phyloP scores from a whole-genome alignment of 768 basidiomycete species.

The Tylopilus felleus region DNA sequence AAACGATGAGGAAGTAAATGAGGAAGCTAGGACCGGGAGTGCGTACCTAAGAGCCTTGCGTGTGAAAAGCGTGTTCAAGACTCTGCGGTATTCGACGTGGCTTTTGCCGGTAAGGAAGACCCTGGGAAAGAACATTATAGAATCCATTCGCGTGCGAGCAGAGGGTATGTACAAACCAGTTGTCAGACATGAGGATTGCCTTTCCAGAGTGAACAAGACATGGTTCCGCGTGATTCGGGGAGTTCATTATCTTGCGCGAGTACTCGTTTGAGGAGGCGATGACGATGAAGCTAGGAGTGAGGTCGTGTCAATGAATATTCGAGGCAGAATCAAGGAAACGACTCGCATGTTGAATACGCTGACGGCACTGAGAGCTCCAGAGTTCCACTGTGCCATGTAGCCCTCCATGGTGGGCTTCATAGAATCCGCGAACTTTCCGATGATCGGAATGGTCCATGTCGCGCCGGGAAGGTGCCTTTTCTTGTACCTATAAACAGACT shows the following conservation, averaged over 20 bases:
- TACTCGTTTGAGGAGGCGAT: slow-evolving; percentile 94
- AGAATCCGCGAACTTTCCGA: slow-evolving; percentile 94
- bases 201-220: slow-evolving; percentile 93
- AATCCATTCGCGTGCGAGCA: not conserved
- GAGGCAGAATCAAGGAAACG: not conserved
- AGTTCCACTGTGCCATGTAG: slow-evolving; percentile 91
- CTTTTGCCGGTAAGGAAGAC: slow-evolving; percentile 95
- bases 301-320: slow-evolving; percentile 6
- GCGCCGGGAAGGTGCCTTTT: slow-evolving; percentile 86
- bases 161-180: slow-evolving; percentile 59
- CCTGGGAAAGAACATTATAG: slow-evolving; percentile 42
- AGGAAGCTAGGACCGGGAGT: not conserved
- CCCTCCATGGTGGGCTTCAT: slow-evolving; percentile 87
- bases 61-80: slow-evolving; percentile 89
- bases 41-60: slow-evolving; percentile 85
- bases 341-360: slow-evolving; percentile 98
- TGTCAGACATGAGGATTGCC: slow-evolving; percentile 75
- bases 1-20: not conserved
- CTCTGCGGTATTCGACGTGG: slow-evolving; percentile 91
- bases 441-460: slow-evolving; percentile 94
- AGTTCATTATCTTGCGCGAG: slow-evolving; percentile 94
- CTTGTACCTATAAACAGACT: slow-evolving; percentile 84
- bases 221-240: slow-evolving; percentile 88
- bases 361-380: slow-evolving; percentile 81
- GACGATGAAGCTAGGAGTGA: slow-evolving; percentile 86